These are phyloP conservation scores for Ceratobasidium sp. DNA, from an alignment of 1,284 basidiomycete species.

Conservation along the genomic window DNA sequence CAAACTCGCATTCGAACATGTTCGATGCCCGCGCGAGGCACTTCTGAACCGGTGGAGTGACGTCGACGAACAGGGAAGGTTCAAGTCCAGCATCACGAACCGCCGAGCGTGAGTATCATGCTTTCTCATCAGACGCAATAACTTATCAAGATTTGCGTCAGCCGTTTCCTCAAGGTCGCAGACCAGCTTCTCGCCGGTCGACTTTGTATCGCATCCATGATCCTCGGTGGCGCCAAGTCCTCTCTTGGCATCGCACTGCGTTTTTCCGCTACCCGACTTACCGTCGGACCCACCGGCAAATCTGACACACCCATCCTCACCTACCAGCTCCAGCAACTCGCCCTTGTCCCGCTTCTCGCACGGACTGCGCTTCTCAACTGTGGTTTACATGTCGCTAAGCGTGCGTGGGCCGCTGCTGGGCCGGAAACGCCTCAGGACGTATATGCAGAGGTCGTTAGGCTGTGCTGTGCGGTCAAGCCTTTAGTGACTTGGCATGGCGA, in stretches of 20 bases:
- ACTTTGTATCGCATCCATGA: conserved; percentile 46
- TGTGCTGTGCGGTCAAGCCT: conserved; percentile 46
- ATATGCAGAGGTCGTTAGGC: conserved; percentile 43
- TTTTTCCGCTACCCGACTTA: conserved; percentile 41
- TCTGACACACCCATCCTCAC: conserved; percentile 44
- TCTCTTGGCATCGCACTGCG: conserved; percentile 44
- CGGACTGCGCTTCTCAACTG: conserved; percentile 45
- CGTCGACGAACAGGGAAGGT: conserved; percentile 42
- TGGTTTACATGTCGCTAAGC: conserved; percentile 44
- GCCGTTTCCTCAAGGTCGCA: conserved; percentile 46
- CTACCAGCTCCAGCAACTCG: conserved; percentile 47
- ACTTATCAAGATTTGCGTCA: neutral
- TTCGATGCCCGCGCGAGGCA: conserved; percentile 43
- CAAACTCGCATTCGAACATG: conserved; percentile 46
- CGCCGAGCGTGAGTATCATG: conserved; percentile 39
- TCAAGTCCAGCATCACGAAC: conserved; percentile 43
- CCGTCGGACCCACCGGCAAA: conserved; percentile 37
- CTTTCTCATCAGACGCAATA: neutral
- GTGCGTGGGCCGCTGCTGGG: conserved; percentile 37
- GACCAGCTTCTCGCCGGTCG: conserved; percentile 46
- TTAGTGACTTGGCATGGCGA: conserved; percentile 47
- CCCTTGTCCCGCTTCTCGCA: conserved; percentile 44
- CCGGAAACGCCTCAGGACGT: conserved; percentile 32
- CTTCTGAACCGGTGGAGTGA: conserved; percentile 44
- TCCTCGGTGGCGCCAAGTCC: conserved; percentile 46